Percentiles rank a stretch among this genome's conserved stretches.
These are phyloP conservation scores for Talaromyces sp. DNA, from an alignment of 2,329 filamentous ascomycete species.

Conservation along the genomic window DNA sequence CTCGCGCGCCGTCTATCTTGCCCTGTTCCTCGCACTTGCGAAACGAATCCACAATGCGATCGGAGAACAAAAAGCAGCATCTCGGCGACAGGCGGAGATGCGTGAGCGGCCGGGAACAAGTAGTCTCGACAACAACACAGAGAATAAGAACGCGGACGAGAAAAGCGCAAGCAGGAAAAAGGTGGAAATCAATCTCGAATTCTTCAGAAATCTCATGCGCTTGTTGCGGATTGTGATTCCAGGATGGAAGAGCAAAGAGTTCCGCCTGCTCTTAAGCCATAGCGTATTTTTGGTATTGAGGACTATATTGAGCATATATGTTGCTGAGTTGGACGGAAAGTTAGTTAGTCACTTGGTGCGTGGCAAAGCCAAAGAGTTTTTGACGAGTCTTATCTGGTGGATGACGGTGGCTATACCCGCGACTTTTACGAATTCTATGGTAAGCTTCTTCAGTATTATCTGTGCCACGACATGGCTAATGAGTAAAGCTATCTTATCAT, in stretches of 20 bases:
- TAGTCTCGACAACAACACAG: slow-evolving; percentile 32
- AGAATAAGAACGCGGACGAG: slow-evolving; percentile 25
- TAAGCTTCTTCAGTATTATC: slow-evolving; percentile 43
- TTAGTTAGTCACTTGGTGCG: slow-evolving; percentile 90
- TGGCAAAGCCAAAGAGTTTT: slow-evolving; percentile 84
- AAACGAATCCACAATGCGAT: slow-evolving; percentile 90
- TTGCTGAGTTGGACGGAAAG: slow-evolving; percentile 90
- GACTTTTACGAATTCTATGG: slow-evolving; percentile 98
- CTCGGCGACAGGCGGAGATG: slow-evolving; percentile 62
- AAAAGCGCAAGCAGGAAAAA: slow-evolving; percentile 58
- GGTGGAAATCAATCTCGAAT: slow-evolving; percentile 88
- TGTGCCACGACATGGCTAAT: neutral
- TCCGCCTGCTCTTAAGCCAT: slow-evolving; percentile 80
- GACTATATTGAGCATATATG: slow-evolving; percentile 90
- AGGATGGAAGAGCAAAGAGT: slow-evolving; percentile 83
- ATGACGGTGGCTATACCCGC: slow-evolving; percentile 95
- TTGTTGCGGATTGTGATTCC: slow-evolving; percentile 85
- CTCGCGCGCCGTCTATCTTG: slow-evolving; percentile 77
- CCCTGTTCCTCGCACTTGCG: slow-evolving; percentile 72
- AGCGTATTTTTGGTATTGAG: slow-evolving; percentile 87
- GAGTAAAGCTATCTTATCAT: slow-evolving; percentile 80
- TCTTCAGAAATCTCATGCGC: slow-evolving; percentile 71
- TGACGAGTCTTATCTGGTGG: slow-evolving; percentile 91
- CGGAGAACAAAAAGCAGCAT: slow-evolving; percentile 85
- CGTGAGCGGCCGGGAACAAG: slow-evolving; percentile 51